These are phyloP conservation scores for Psilocybe sp. DNA, from an alignment of 768 basidiomycete genomes.

Conservation along the genomic window DNA sequence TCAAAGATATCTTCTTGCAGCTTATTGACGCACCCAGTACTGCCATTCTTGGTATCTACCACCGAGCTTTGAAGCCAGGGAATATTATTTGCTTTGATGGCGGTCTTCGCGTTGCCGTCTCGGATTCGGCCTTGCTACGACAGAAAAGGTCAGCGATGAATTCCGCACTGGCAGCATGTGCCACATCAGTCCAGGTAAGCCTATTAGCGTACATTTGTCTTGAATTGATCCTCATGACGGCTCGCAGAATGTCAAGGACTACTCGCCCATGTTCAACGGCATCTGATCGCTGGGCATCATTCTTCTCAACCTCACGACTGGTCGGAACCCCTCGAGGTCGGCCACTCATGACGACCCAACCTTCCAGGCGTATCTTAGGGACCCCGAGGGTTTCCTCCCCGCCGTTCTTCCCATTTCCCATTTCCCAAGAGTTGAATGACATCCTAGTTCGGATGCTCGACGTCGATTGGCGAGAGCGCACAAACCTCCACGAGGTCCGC, in stretches of 20 bases:
- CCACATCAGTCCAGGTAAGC: constrained; percentile 93
- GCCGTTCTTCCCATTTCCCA: constrained; percentile 83
- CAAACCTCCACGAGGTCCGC: constrained; percentile 50
- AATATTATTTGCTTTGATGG: constrained; percentile 81
- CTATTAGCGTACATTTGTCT: constrained; percentile 1
- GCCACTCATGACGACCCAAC: no score
- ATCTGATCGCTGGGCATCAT: no score
- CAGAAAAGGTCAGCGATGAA: constrained; percentile 83
- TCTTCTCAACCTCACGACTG: no score
- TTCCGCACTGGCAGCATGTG: constrained; percentile 95
- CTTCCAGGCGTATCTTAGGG: constrained; percentile 87
- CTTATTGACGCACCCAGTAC: no score
- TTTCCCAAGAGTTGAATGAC: constrained; percentile 72
- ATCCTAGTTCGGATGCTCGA: constrained; percentile 78
- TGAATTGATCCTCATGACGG: constrained; percentile 4
- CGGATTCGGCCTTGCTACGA: constrained; percentile 97
- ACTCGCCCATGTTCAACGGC: constrained; percentile 85
- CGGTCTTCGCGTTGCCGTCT: constrained; percentile 82
- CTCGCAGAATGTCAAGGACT: constrained; percentile 79
- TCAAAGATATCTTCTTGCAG: no score
- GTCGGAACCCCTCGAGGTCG: no score
- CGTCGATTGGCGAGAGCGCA: constrained; percentile 40
- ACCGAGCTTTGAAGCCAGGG: no score
- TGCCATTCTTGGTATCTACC: no score
- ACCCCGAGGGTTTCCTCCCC: constrained; percentile 79